phyloP scores from a whole-genome alignment of 2,329 filamentous ascomycete species.

The Hymenoscyphus albidus region DNA sequence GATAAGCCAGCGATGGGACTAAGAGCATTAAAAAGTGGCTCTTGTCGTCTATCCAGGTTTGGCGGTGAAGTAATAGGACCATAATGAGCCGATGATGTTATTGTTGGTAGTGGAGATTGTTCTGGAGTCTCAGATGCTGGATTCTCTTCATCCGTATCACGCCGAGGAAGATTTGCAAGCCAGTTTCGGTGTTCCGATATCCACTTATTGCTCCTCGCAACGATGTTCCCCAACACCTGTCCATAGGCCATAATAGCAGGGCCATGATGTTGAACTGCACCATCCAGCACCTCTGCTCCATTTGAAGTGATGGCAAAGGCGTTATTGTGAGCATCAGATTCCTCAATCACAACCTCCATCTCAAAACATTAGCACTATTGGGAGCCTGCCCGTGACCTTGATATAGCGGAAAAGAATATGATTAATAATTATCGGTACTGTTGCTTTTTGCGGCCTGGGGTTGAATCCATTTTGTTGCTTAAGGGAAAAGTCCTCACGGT shows the following conservation, averaged over 20 bases:
- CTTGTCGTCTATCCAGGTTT: not conserved
- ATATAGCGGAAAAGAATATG: not conserved
- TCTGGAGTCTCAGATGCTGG: not conserved
- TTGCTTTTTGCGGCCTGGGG: not conserved
- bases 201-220: conserved; percentile 18
- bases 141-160: not conserved
- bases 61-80: not conserved
- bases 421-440: not conserved
- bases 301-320: not conserved
- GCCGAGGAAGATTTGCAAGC: conserved; percentile 16
- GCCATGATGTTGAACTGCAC: not conserved
- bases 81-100: not conserved
- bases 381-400: conserved; percentile 2
- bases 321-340: not conserved
- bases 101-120: not conserved
- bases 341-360: not conserved
- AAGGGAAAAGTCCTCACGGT: not conserved
- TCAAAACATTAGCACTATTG: not conserved
- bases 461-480: conserved; percentile 2
- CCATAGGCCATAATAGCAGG: conserved; percentile 14
- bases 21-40: no score
- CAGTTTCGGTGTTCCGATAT: conserved; percentile 20
- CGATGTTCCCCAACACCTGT: conserved; percentile 17
- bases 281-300: not conserved
- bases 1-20: not conserved